These are phyloP conservation scores for Euclidium syriacum DNA, from an alignment of 345 rosid genomes.

Conservation along the genomic window DNA sequence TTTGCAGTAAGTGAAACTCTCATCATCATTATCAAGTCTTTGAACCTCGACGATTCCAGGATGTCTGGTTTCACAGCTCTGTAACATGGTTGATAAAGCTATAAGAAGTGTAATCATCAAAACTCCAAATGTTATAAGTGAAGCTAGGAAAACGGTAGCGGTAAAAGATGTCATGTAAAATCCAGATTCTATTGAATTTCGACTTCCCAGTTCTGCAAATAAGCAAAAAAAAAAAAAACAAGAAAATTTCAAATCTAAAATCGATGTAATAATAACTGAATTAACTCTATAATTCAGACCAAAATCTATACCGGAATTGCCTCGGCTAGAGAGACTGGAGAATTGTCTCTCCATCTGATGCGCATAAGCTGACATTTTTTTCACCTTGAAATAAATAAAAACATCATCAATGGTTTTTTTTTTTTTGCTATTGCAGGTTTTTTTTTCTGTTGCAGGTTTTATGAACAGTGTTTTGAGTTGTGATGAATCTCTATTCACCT, in stretches of 20 bases:
- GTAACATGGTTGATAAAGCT: slow-evolving; percentile 68
- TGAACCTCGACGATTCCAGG: slow-evolving; percentile 43
- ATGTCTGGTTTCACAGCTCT: slow-evolving; percentile 49
- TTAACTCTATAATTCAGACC: background rate
- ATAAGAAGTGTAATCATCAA: slow-evolving; percentile 53
- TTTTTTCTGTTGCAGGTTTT: background rate
- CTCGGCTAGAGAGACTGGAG: slow-evolving; percentile 68
- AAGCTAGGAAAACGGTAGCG: slow-evolving; percentile 59
- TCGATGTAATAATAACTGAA: background rate
- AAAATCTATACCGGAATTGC: slow-evolving; percentile 52
- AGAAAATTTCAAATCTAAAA: background rate
- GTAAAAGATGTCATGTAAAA: slow-evolving; percentile 77
- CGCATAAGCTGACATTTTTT: slow-evolving; percentile 58
- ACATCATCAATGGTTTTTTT: background rate
- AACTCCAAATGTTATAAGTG: slow-evolving; percentile 56
- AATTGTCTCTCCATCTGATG: slow-evolving; percentile 70
- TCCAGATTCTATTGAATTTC: slow-evolving; percentile 54
- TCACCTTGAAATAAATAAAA: background rate
- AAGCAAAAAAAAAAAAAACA: background rate
- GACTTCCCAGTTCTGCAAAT: slow-evolving; percentile 52
- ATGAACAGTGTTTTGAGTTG: background rate
- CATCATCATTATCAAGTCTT: slow-evolving; percentile 23
- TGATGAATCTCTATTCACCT: background rate
- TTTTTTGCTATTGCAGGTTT: background rate
- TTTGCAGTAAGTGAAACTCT: slow-evolving; percentile 48